Conservation (phyloP, 2,329 filamentous ascomycete genomes). For the Sarocladium brachiariae region DNA sequence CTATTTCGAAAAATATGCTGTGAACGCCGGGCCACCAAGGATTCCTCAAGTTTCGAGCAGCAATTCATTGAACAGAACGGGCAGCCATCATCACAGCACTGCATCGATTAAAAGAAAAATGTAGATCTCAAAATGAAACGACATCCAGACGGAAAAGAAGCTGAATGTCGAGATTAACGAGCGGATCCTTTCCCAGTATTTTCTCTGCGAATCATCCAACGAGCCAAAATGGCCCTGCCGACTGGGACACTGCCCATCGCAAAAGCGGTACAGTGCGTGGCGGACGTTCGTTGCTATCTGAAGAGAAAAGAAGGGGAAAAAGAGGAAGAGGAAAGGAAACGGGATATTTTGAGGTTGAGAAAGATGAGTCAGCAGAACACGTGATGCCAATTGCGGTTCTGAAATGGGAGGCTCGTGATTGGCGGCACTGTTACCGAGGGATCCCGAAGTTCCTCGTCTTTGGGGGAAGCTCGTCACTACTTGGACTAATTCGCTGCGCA, state of each 20-base stretch:
- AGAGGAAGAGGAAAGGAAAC: constrained; percentile 15
- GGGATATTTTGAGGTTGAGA: constrained; percentile 12
- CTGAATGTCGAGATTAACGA: constrained; percentile 52
- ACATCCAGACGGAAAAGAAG: constrained; percentile 37
- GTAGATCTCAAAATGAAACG: constrained; percentile 56
- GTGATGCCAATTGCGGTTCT: constrained; percentile 19
- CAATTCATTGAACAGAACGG: too few relatives aligned
- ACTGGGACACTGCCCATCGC: constrained; percentile 21
- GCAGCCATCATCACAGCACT: not conserved
- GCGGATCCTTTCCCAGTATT: constrained; percentile 36
- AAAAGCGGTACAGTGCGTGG: constrained; percentile 21
- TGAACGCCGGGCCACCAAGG: too few relatives aligned
- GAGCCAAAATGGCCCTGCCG: constrained; percentile 29
- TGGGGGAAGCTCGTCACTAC: constrained; percentile 6
- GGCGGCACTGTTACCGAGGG: constrained; percentile 17
- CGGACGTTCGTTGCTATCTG: constrained; percentile 47
- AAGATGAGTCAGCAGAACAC: constrained; percentile 15
- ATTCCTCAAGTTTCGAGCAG: too few relatives aligned
- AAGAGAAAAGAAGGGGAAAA: constrained; percentile 25
- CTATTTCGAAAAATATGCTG: too few relatives aligned
- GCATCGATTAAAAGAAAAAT: constrained; percentile 23
- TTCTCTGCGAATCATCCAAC: constrained; percentile 36
- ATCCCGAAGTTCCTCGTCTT: constrained; percentile 10
- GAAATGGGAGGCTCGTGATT: constrained; percentile 33
- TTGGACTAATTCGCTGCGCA: not conserved